Conservation (phyloP, 108 stramenopile genomes). For the Nitzschia putrida region DNA sequence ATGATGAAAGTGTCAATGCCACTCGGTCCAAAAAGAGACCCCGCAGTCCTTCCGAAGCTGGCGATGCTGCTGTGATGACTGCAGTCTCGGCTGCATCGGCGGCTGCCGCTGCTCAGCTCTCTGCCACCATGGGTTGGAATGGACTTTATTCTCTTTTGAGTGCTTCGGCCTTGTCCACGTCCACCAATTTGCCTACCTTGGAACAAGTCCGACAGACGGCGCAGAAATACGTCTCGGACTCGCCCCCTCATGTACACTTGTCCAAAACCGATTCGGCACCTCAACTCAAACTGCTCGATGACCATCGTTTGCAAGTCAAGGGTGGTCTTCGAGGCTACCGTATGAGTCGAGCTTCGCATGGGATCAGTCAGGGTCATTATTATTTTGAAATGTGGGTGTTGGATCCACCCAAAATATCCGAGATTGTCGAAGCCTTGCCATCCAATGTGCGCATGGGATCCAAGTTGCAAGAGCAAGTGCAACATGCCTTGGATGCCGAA, state of each 20-base stretch:
- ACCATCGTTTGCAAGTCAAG: slow-evolving; percentile 49
- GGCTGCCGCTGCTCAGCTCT: slow-evolving; percentile 40
- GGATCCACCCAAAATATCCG: slow-evolving; percentile 40
- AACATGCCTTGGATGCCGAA: slow-evolving; percentile 41
- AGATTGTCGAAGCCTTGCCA: slow-evolving; percentile 41
- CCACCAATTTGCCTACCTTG: slow-evolving; percentile 49
- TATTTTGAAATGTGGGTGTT: slow-evolving; percentile 68
- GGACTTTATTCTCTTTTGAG: slow-evolving; percentile 28
- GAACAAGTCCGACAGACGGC: slow-evolving; percentile 61
- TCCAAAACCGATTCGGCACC: slow-evolving; percentile 76
- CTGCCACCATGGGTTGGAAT: slow-evolving; percentile 37
- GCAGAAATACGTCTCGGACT: slow-evolving; percentile 51
- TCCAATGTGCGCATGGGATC: slow-evolving; percentile 46
- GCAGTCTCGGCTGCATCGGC: slow-evolving; percentile 31
- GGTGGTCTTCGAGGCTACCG: slow-evolving; percentile 82
- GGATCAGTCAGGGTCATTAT: slow-evolving; percentile 59
- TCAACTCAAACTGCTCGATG: slow-evolving; percentile 63
- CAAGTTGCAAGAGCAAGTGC: slow-evolving; percentile 50
- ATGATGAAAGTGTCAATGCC: not conserved
- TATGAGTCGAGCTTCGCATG: slow-evolving; percentile 82
- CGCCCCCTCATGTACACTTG: slow-evolving; percentile 77
- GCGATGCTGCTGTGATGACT: not conserved
- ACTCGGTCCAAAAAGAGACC: slow-evolving; percentile 27
- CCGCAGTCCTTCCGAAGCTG: slow-evolving; percentile 32
- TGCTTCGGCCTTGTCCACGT: slow-evolving; percentile 15